A percentile compares a stretch with the other conserved stretches of the same genome.
Evolutionary conservation across 2,329 filamentous ascomycete species (phyloP).

Genomic region (Aspergillus quadricinctus): DNA sequence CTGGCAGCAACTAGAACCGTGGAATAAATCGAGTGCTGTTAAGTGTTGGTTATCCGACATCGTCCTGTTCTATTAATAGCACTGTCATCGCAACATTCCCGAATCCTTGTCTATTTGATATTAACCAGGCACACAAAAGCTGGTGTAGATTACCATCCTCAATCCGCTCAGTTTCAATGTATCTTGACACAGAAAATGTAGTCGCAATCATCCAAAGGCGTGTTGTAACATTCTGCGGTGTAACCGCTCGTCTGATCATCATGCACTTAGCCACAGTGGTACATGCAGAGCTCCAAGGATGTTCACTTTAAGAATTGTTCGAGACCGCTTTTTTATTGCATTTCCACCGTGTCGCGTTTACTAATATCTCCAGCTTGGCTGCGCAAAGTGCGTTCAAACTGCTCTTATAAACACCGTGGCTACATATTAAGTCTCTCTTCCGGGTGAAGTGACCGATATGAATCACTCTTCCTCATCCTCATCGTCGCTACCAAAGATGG

Average conservation of each 20-base stretch:
- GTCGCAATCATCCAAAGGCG: neutral
- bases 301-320: neutral
- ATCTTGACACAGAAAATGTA: neutral
- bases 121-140: no score
- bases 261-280: neutral
- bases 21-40: neutral
- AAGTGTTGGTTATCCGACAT: neutral
- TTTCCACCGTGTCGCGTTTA: neutral
- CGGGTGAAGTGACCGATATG: neutral
- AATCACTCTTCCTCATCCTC: constrained; percentile 54
- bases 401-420: no score
- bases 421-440: neutral
- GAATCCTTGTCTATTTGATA: no score
- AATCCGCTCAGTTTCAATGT: neutral
- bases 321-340: neutral
- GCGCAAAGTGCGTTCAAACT: no score
- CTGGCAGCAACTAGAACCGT: neutral
- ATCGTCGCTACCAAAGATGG: constrained; percentile 88
- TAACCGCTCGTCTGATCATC: neutral
- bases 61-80: neutral
- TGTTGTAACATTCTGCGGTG: constrained; percentile 8
- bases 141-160: neutral
- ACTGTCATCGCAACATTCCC: neutral
- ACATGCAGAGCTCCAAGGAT: neutral
- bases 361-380: neutral